Evolutionary conservation across 108 stramenopile genomes (phyloP).

Genomic region (Nannochloropsis gaditana): DNA sequence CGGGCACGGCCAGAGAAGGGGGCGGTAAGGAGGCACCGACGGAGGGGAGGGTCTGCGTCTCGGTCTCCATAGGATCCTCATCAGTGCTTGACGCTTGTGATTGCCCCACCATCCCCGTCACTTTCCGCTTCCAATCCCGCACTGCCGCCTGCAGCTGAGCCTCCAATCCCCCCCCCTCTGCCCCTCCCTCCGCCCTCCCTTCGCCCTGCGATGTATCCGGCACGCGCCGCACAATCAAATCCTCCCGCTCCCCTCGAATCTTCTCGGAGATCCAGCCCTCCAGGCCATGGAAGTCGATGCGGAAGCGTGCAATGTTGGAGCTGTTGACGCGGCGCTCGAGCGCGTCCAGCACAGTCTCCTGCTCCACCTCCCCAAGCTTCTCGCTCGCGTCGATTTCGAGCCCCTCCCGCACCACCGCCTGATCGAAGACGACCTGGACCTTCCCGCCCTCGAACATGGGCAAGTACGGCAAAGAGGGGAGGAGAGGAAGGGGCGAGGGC

Average conservation of each 20-base stretch:
- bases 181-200: background rate
- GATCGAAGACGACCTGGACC: conserved; percentile 16
- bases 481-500: background rate
- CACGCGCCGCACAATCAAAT: conserved; percentile 64
- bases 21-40: background rate
- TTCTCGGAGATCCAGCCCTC: conserved; percentile 75
- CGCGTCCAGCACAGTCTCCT: conserved; percentile 26
- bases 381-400: conserved; percentile 38
- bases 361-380: conserved; percentile 22
- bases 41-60: background rate
- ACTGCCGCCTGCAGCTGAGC: background rate
- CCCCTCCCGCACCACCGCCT: conserved; percentile 41
- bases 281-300: conserved; percentile 56
- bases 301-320: conserved; percentile 74
- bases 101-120: conserved; percentile 25
- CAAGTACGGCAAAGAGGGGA: background rate
- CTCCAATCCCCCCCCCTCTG: background rate
- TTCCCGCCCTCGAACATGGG: conserved; percentile 30
- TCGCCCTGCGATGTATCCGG: background rate
- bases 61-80: background rate
- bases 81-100: background rate
- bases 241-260: conserved; percentile 79
- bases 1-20: conserved; percentile 45
- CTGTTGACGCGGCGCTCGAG: conserved; percentile 74
- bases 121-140: conserved; percentile 36